These are phyloP conservation scores for Nicotiana sylvestris DNA, from an alignment of 257 asterid species.

Conservation along the genomic window DNA sequence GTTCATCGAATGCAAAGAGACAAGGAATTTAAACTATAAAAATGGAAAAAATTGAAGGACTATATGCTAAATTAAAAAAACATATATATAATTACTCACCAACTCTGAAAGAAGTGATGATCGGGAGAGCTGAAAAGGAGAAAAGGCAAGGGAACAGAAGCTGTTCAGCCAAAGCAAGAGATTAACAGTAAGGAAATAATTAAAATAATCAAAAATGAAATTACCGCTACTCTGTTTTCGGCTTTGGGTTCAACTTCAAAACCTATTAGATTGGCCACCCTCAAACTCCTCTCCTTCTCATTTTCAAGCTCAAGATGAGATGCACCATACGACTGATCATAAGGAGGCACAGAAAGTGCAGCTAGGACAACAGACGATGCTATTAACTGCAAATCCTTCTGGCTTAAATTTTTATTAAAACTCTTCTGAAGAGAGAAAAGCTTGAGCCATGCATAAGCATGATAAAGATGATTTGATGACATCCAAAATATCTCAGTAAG, in stretches of 20 bases:
- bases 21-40: not conserved
- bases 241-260: slow-evolving; percentile 70
- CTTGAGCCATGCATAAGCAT: slow-evolving; percentile 97
- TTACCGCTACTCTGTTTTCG: slow-evolving; percentile 65
- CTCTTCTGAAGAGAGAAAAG: slow-evolving; percentile 83
- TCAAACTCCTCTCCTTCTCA: slow-evolving; percentile 67
- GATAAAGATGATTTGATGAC: slow-evolving; percentile 84
- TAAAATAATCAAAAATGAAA: not conserved
- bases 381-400: slow-evolving; percentile 82
- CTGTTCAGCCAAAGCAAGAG: not conserved
- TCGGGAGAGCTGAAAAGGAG: slow-evolving; percentile 76
- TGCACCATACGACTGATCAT: slow-evolving; percentile 56
- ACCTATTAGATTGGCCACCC: slow-evolving; percentile 64
- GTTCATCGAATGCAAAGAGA: not conserved
- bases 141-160: slow-evolving; percentile 2
- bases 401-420: slow-evolving; percentile 78
- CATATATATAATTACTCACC: slow-evolving; percentile 43
- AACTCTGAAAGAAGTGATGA: slow-evolving; percentile 62
- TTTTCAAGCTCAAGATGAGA: slow-evolving; percentile 83
- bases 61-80: not conserved
- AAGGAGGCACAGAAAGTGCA: slow-evolving; percentile 85
- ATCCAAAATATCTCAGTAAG: slow-evolving; percentile 87
- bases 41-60: not conserved
- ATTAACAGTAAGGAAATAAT: not conserved
- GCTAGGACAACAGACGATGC: slow-evolving; percentile 86